Evolutionary conservation across 164 flowering plant species (phyloP), one percentile per base, ranked within the genome.

Genomic region (Taxillus chinensis): DNA sequence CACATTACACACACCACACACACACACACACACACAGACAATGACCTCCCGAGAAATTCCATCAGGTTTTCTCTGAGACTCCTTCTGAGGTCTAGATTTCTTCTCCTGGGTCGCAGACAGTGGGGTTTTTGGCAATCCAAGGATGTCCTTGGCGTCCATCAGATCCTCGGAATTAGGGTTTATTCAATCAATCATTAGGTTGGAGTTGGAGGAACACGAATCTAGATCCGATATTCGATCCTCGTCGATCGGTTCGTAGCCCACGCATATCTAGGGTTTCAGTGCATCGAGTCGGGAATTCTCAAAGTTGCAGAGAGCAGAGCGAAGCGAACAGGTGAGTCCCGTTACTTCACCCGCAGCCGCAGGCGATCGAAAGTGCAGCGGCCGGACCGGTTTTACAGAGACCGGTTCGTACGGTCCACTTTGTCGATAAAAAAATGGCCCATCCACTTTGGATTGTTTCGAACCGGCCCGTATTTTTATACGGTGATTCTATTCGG

Each of bases 71-170:
- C 99, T 69, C 70, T 95, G 97, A 70, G 95, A 77, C 48, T 90
- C 97, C 67, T 90, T 93, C 39, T 66, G 92, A 7, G 91, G 84
- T 41, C 86, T 79, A 15, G 96, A 67, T 70, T 83, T 89, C 89
- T 87, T 91, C 80, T 95, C 99, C 41, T 75, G 86, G 4, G 78
- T 38, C 41, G 73, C 41, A 17, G 81, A 54, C 41, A 79, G 67
- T 5, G 78, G 66, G 8, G 80, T 79, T 64, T 86, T 85, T 42
- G 95, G 88, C 67, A 95, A 70, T 7, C 99, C 97, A 4, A 95
- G 80, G 11, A 95, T 95, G 80, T 89, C 99, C 68, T 89, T 95
- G 3, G 99, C 99, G 67, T 95, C 99, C 99, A 88, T 90, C 56
- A 8, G 5, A 52, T 53, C 27, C 13, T 13, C 45, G 62, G 42